Conservation (phyloP, 2,329 filamentous ascomycete species). For the Fusarium agapanthi region DNA sequence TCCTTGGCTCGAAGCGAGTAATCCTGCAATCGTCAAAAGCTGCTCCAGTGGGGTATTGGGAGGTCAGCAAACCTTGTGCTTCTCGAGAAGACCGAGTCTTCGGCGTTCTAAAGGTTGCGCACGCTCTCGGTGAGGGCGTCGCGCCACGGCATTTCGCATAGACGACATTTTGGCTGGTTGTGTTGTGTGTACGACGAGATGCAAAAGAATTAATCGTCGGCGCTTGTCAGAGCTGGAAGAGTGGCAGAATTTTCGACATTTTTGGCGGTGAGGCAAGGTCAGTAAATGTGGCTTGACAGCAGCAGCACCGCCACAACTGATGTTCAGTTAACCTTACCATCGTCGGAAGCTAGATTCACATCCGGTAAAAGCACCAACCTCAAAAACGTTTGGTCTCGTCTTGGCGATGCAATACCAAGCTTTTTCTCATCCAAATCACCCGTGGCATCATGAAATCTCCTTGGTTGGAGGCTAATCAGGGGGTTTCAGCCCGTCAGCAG, state of each 20-base stretch:
- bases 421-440: neutral
- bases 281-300: conserved; percentile 17
- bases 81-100: conserved; percentile 92
- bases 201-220: conserved; percentile 16
- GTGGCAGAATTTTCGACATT: conserved; percentile 50
- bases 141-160: conserved; percentile 72
- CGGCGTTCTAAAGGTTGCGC: conserved; percentile 84
- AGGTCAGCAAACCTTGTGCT: conserved; percentile 75
- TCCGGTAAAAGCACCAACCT: neutral
- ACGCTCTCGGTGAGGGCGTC: conserved; percentile 89
- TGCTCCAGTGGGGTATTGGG: neutral
- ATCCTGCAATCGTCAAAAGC: conserved; percentile 54
- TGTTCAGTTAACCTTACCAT: conserved; percentile 12
- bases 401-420: conserved; percentile 6
- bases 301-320: conserved; percentile 14
- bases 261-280: conserved; percentile 48
- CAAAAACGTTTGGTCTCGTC: neutral
- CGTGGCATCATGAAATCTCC: neutral
- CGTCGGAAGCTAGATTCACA: conserved; percentile 9
- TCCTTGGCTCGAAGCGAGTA: conserved; percentile 72
- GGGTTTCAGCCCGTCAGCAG: conserved; percentile 13
- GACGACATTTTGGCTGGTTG: conserved; percentile 58
- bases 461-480: conserved; percentile 6
- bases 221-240: neutral
- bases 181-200: neutral